Conservation (phyloP, 257 asterid species). For the Euphrasia confusa region DNA sequence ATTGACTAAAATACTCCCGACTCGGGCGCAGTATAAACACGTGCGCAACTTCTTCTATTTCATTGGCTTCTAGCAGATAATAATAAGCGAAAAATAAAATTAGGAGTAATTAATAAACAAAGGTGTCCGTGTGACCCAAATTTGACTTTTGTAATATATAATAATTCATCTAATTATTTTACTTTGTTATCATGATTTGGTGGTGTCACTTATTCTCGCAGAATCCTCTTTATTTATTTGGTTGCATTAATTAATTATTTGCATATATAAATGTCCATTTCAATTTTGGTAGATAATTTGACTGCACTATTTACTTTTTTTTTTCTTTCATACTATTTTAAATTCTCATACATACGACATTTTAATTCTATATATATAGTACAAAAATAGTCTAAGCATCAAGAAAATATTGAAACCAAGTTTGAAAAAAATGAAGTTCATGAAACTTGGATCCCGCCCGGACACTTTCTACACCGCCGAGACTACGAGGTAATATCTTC, state of each 20-base stretch:
- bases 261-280: constrained; percentile 42
- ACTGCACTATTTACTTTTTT: constrained; percentile 22
- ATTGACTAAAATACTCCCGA: not conserved
- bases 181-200: constrained; percentile 24
- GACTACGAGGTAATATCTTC: constrained; percentile 49
- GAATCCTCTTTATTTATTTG: constrained; percentile 20
- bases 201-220: constrained; percentile 23
- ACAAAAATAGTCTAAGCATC: not conserved
- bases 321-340: not conserved
- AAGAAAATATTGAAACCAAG: not conserved
- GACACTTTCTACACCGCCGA: constrained; percentile 74
- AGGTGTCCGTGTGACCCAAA: not conserved
- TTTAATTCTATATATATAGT: constrained; percentile 4
- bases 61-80: not conserved
- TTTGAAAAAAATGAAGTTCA: constrained; percentile 63
- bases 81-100: not conserved
- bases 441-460: constrained; percentile 85
- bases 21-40: not conserved
- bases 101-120: not conserved
- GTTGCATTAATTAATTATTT: not conserved
- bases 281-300: constrained; percentile 40
- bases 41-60: not conserved
- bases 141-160: not conserved
- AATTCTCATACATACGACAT: constrained; percentile 1
- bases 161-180: not conserved